Evolutionary conservation across 2,329 filamentous ascomycete species (phyloP).

Genomic region (Fusarium tricinctum): DNA sequence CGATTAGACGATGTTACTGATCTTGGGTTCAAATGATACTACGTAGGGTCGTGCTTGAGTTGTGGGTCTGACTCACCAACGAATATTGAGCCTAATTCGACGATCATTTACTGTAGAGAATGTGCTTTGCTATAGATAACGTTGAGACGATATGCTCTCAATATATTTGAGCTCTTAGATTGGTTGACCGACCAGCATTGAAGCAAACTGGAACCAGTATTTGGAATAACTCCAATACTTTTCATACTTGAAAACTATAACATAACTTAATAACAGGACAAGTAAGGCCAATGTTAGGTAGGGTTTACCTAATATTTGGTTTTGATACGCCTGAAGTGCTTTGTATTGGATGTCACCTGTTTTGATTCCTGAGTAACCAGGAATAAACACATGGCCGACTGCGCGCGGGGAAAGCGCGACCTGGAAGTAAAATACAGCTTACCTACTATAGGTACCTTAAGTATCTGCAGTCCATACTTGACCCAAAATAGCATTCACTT

Average conservation of each 20-base stretch:
- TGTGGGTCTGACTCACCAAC: background rate
- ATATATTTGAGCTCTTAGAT: background rate
- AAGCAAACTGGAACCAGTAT: background rate
- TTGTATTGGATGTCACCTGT: background rate
- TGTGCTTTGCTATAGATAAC: background rate
- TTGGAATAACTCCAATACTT: too few relatives aligned
- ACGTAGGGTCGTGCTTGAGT: background rate
- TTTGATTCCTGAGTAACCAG: conserved; percentile 35
- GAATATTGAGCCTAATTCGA: background rate
- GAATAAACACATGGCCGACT: conserved; percentile 18
- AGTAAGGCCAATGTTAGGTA: background rate
- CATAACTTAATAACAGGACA: background rate
- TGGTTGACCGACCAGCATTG: background rate
- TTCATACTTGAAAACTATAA: too few relatives aligned
- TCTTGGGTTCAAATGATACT: background rate
- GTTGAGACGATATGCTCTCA: background rate
- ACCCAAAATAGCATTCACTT: background rate
- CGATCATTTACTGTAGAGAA: background rate
- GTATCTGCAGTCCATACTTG: background rate
- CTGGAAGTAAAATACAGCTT: conserved; percentile 1
- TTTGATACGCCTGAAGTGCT: background rate
- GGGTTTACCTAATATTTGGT: background rate
- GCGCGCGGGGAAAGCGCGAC: conserved; percentile 23
- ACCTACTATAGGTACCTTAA: background rate
- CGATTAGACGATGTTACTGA: background rate